Base-by-base conservation (phyloP, 345 rosid genomes). In the Populus alba region DNA sequence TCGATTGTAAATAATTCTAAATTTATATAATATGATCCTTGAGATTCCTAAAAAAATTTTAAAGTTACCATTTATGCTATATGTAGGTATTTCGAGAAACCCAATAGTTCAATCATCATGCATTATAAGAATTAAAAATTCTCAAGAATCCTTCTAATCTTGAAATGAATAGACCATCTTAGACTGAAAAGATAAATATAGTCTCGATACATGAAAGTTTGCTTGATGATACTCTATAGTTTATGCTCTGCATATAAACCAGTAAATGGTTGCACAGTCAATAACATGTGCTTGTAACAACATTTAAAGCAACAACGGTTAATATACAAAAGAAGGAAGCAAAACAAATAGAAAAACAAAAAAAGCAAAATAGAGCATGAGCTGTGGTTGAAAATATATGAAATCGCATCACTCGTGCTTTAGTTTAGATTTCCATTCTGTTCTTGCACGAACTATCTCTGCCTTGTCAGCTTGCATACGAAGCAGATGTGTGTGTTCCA, bases 361-460 rank as follows among this genome's bases (percentile, higher is more conserved):
- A 59, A n/a, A 59, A 59, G n/a, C 3, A 59, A 59, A 47, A 59
- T 2, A 59, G 13, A 59, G 7, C 7, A 10, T 59, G 29, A 59
- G 65, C 65, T 10, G 65, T 59, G 65, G 5, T 10, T 59, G 29
- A 59, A 59, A 20, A 16, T 29, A 6, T 13, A 13, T 2, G 10
- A 31, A 65, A 65, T 65, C 35, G 38, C 29, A 59, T 38, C 71
- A 41, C 43, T 31, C 53, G 67, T 62, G 55, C 75, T 66, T 77
- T 3, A 72, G 20, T 75, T 87, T 89, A 79, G 88, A 65, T 72
- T 77, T 85, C 92, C 92, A 89, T 62, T 83, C 84, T n/a, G 90
- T 76, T 78, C 89, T 86, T 9, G 90, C 92, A 53, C 89, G 78
- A 43, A 87, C 84, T 1, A 89, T 87, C 86, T 89, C 92, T 10